These are phyloP conservation scores for Trapa incisa DNA, from an alignment of 345 rosid genomes.

Conservation along the genomic window DNA sequence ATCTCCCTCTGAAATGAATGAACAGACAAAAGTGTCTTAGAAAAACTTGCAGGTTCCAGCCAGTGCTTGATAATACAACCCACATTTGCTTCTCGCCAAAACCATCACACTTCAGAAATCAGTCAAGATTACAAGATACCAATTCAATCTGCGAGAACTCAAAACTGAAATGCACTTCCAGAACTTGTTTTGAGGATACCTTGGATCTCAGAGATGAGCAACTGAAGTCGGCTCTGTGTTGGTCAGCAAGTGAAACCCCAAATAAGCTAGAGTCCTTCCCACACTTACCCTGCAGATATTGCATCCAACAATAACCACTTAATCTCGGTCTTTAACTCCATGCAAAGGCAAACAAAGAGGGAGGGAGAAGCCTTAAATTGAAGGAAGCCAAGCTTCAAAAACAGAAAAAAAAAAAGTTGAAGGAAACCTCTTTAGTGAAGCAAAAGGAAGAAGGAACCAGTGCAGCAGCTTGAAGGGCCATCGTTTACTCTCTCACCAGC, in stretches of 20 bases:
- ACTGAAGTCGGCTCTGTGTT: slow-evolving; percentile 37
- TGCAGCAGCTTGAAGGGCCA: slow-evolving; percentile 77
- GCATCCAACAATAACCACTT: background rate
- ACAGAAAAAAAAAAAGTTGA: background rate
- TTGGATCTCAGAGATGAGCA: slow-evolving; percentile 50
- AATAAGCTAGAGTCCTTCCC: slow-evolving; percentile 60
- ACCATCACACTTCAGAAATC: no score
- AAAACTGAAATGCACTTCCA: background rate
- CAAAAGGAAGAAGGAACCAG: slow-evolving; percentile 54
- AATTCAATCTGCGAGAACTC: background rate
- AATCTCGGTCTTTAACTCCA: background rate
- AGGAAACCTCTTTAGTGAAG: slow-evolving; percentile 48
- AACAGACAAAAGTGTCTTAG: background rate
- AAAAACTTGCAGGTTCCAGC: background rate
- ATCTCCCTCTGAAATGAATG: slow-evolving; percentile 31
- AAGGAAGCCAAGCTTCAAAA: background rate
- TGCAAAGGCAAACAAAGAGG: background rate
- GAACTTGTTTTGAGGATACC: slow-evolving; percentile 23
- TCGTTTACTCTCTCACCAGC: slow-evolving; percentile 6
- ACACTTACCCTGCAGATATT: slow-evolving; percentile 37
- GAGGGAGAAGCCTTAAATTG: background rate
- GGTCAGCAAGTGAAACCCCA: slow-evolving; percentile 59
- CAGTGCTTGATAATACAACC: background rate
- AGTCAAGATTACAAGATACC: background rate
- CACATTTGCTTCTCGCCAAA: no score